Base-by-base conservation (phyloP, 1,139 yeast genomes). In the Suhomyces bokatorum region DNA sequence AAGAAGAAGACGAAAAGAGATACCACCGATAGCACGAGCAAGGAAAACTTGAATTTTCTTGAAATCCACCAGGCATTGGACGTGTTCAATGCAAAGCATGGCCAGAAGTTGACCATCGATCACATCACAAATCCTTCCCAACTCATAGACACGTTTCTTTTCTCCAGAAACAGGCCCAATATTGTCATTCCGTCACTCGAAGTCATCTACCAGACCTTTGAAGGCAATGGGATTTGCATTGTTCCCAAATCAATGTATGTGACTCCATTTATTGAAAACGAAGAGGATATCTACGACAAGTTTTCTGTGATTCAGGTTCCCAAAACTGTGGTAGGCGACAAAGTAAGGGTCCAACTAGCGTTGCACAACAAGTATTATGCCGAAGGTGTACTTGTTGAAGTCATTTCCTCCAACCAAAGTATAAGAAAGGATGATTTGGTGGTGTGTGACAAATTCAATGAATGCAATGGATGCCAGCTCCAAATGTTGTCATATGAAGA, bases 401-500 rank as follows among this genome's bases (percentile, higher is more conserved):
- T 69, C 0, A 38, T 52, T 5, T 56, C 55, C 16, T 32, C 56
- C 3, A 48, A 39, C 24, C 37, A 40, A 2, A 50, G 56, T 3
- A 47, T 35, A 6, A 56, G 78, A 37, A 59, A 65, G 26, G 61
- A 72, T 37, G 39, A 50, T 2, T 55, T 70, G 30, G 51, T 72
- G 3, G 51, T 64, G 2, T 95, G 98, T 69, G 72, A 77, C 43
- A 87, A 90, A 59, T 93, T 91, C 66, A 83, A 89, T 14, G 76
- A 75, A 46, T 91, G 98, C 58, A 60, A 64, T 35, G 79, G 78
- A 1, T 74, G 79, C 47, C 75, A 73, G 42, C 58, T 69, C 13
- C 79, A 74, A 50, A 73, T 73, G 78, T 31, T 73, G n/a, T 47
- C 59, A 5, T 70, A 73, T 46, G 69, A 67, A 4, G 66, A 69